Evolutionary conservation across 1,139 yeast genomes (phyloP), one percentile per base, ranked within the genome.

Genomic region (Candida gigantensis): DNA sequence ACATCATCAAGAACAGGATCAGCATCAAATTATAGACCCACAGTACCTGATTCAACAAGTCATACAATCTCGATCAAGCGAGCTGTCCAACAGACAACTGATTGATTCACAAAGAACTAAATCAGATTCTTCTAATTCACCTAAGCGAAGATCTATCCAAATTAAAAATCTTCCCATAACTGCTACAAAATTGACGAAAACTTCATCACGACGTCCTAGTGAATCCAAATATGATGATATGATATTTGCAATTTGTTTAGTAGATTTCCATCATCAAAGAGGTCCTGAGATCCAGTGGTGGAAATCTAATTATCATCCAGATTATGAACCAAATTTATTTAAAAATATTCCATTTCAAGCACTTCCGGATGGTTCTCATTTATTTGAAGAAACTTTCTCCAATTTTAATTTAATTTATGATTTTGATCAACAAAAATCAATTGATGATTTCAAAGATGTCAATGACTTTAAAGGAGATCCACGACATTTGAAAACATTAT

Each of bases 211-310:
- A 18, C 28, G 27, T 21, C 12, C 30, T 17, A 31, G 16, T 9
- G 34, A 30, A 32, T 37, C 36, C 6, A 32, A 34, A 23, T 45
- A 55, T 6, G 54, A 54, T 37, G 74, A 69, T 43, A 60, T 77
- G 52, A 75, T 89, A 5, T 83, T 87, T 58, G 97, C 96, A 5
- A 79, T 90, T 11, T 84, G 96, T 47, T 77, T 92, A 13, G 96
- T 90, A 14, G 96, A 94, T 48, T 92, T 92, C 68, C 96, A 92
- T 56, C 98, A 92, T 53, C 75, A 84, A 16, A 65, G 96, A 40
- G 98, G 98, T 0, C 98, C 98, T 0, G 97, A 92, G 55, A 81
- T 92, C 13, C 97, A 90, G 58, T 88, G 87, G 66, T 87, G 96
- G 89, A 72, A 80, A 34, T 89, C 95, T 13, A 77, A 82, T 40